Evolutionary conservation across 169 alveolate genomes (phyloP), one percentile per base, ranked within the genome.

Genomic region (Plasmodium ovale): DNA sequence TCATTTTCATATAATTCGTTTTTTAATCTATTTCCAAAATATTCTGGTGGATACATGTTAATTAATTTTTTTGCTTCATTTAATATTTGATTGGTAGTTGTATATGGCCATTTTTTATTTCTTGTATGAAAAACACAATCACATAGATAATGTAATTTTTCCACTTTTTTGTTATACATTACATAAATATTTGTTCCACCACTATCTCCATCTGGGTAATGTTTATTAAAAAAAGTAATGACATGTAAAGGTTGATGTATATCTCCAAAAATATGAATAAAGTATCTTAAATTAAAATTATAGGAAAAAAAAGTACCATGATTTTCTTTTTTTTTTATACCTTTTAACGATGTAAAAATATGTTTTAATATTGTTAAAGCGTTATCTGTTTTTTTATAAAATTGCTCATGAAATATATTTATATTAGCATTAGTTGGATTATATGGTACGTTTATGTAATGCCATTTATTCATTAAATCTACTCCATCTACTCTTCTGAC

Each of bases 191-290:
- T 37, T 1, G 58, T 94, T 4, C 97, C 98, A 9, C 97, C 97
- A n/a, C 14, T 33, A 85, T 96, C 98, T 23, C 97, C 97, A 10
- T 91, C 7, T 25, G 94, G 94, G 69, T 89, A 94, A 68, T 72
- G 47, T 37, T 69, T 60, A 54, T 94, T 73, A 65, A 31, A 93
- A 51, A 92, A 73, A 2, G 87, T 72, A 21, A 91, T 42, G 19
- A 79, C 33, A 69, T 96, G 98, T 39, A 96, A 87, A 9, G 98
- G 98, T 65, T 96, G 94, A 68, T 96, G 98, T 2, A 93, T 51
- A 89, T 96, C 98, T 12, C 98, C 98, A 68, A 93, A 92, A 31
- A 94, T 67, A 91, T 96, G 98, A 12, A 96, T 88, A 58, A 96
- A 87, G 51, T 92, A 87, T 58, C 98, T 91, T 65, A 95, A 58